Evolutionary conservation across 148 eudicot species (phyloP).

Genomic region (Vaccinium vitisidaea): DNA sequence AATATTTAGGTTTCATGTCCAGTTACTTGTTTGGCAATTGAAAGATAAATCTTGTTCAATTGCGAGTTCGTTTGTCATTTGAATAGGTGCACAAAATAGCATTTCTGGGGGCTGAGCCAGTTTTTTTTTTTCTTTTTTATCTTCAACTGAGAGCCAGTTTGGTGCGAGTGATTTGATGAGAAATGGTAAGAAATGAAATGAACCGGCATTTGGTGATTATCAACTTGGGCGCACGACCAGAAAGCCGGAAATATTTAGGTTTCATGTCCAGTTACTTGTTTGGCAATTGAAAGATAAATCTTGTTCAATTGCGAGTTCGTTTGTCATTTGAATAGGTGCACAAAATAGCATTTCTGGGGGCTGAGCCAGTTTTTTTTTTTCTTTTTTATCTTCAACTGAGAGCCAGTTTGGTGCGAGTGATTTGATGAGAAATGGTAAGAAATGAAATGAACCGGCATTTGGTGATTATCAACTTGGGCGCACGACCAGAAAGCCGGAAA

Average conservation of each 20-base stretch:
- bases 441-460: neutral
- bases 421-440: neutral
- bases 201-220: neutral
- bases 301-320: neutral
- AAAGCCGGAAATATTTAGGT: neutral
- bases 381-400: no score
- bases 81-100: neutral
- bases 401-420: neutral
- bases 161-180: neutral
- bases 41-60: neutral
- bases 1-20: neutral
- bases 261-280: neutral
- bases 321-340: neutral
- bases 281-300: neutral
- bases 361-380: no score
- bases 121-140: no score
- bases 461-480: neutral
- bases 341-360: neutral
- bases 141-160: no score
- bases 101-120: neutral
- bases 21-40: neutral
- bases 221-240: neutral
- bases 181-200: neutral
- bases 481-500: neutral
- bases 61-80: neutral